Percentiles rank a stretch among this genome's conserved stretches.
Conservation (phyloP, 805 yeast species). For the Lachancea meyersii region DNA sequence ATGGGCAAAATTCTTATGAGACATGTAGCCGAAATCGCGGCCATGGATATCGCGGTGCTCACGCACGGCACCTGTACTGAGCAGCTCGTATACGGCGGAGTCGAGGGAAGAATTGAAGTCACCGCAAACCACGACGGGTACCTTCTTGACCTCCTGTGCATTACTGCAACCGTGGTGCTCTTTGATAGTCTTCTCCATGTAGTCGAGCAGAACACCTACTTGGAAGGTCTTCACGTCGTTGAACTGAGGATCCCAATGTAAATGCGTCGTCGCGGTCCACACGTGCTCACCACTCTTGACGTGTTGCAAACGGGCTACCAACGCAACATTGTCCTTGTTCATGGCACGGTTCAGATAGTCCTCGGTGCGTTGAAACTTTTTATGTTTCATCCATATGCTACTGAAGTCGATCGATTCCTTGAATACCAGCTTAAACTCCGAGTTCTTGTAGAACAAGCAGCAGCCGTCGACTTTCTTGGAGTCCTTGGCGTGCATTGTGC, state of each 20-base stretch:
- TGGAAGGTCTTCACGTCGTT: constrained; percentile 96
- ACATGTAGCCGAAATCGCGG: constrained; percentile 84
- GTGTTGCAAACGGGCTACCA: constrained; percentile 70
- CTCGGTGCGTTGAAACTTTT: constrained; percentile 84
- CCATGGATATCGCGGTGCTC: constrained; percentile 78
- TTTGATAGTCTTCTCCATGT: constrained; percentile 61
- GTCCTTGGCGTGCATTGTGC: constrained; percentile 76
- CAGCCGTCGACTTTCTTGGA: constrained; percentile 95
- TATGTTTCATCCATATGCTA: constrained; percentile 69
- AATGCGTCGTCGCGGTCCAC: constrained; percentile 81
- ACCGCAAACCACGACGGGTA: constrained; percentile 85
- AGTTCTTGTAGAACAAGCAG: constrained; percentile 78
- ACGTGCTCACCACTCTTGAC: constrained; percentile 62
- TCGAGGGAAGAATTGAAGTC: constrained; percentile 86
- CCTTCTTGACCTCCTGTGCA: constrained; percentile 47
- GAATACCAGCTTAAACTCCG: constrained; percentile 63
- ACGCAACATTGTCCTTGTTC: constrained; percentile 91
- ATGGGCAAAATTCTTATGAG: constrained; percentile 83
- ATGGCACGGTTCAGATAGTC: constrained; percentile 94
- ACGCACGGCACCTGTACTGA: constrained; percentile 69
- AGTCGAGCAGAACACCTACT: constrained; percentile 86
- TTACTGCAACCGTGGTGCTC: constrained; percentile 40
- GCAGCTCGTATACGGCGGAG: constrained; percentile 88
- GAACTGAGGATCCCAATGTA: constrained; percentile 97
- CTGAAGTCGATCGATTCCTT: constrained; percentile 78